A percentile compares a stretch with the other conserved stretches of the same genome.
phyloP scores from a whole-genome alignment of 495 filamentous ascomycete genomes.

The Hypoxylon subgilvum region DNA sequence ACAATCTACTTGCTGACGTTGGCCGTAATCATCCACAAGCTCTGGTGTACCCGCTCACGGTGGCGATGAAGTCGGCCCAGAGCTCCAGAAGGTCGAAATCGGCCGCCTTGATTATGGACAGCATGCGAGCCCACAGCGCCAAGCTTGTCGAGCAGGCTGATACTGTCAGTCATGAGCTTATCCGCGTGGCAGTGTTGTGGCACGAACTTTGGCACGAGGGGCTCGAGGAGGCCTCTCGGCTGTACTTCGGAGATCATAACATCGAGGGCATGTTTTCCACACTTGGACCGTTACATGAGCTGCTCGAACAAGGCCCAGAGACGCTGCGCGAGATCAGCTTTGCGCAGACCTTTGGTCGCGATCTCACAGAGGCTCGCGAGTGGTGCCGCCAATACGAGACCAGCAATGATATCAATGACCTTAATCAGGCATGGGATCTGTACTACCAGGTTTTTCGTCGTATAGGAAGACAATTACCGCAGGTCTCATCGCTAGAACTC shows the following conservation, averaged over 20 bases:
- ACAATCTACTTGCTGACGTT: conserved; percentile 87
- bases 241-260: conserved; percentile 93
- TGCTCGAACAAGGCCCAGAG: conserved; percentile 86
- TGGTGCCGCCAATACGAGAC: conserved; percentile 91
- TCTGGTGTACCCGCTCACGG: conserved; percentile 98
- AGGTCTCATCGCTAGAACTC: conserved; percentile 88
- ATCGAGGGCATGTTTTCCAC: conserved; percentile 96
- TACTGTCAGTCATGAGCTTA: conserved; percentile 89
- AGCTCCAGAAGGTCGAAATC: conserved; percentile 81
- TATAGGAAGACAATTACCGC: conserved; percentile 90
- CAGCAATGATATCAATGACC: conserved; percentile 85
- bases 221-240: conserved; percentile 92
- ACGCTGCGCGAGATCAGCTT: conserved; percentile 96
- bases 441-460: conserved; percentile 98
- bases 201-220: conserved; percentile 99
- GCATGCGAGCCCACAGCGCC: conserved; percentile 93
- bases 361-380: conserved; percentile 90
- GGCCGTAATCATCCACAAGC: conserved; percentile 94
- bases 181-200: conserved; percentile 95
- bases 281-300: conserved; percentile 86
- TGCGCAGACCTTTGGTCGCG: conserved; percentile 94
- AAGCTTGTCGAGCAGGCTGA: conserved; percentile 94
- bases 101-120: conserved; percentile 92
- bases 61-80: conserved; percentile 88
- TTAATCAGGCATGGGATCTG: conserved; percentile 97